These are phyloP conservation scores for Myxozyma udenii DNA, from an alignment of 805 yeast genomes.

Conservation along the genomic window DNA sequence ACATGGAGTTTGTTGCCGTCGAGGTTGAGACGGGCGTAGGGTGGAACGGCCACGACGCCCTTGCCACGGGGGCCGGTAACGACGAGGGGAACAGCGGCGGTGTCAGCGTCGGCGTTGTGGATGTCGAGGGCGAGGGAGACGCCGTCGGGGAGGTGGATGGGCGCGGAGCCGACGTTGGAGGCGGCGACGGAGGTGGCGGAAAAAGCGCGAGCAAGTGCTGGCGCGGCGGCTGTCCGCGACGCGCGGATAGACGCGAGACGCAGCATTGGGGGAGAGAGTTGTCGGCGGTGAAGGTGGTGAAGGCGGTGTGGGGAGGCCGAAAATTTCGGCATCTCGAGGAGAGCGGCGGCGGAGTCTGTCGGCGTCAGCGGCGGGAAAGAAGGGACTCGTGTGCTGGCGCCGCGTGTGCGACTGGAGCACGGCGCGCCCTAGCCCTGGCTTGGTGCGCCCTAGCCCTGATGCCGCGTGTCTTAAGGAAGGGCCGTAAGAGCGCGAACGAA, in stretches of 20 bases:
- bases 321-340: no score
- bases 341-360: conserved; percentile 5
- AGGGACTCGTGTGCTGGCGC: no score
- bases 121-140: conserved; percentile 46
- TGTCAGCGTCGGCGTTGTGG: conserved; percentile 34
- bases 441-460: neutral
- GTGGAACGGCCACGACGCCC: conserved; percentile 61
- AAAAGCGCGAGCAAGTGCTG: conserved; percentile 6
- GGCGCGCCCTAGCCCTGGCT: neutral
- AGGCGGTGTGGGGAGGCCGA: no score
- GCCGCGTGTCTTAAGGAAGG: neutral
- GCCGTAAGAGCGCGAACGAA: no score
- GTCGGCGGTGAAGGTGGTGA: conserved; percentile 3
- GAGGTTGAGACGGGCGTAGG: conserved; percentile 46
- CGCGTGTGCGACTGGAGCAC: neutral
- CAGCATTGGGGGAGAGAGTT: neutral
- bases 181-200: conserved; percentile 8
- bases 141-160: conserved; percentile 64
- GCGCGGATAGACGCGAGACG: neutral
- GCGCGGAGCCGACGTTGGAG: conserved; percentile 79
- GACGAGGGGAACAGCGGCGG: conserved; percentile 46
- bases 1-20: conserved; percentile 46
- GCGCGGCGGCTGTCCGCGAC: neutral
- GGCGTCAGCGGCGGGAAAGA: conserved; percentile 5
- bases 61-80: conserved; percentile 81